Evolutionary conservation across 371 early-diverging fungal genomes (phyloP).

Genomic region (Apophysomyces trapeziformis): DNA sequence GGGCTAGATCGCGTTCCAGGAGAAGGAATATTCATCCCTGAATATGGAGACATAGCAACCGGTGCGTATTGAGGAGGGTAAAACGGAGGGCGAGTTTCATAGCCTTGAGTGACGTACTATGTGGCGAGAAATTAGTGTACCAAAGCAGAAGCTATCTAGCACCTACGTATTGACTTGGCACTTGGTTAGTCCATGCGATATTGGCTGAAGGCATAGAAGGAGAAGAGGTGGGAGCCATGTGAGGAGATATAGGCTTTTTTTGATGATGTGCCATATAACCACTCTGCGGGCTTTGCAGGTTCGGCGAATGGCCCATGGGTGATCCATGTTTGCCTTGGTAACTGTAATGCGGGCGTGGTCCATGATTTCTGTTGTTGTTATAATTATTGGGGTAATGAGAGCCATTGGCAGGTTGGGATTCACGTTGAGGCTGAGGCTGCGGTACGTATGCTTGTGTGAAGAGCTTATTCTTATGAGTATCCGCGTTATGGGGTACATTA

Average conservation of each 20-base stretch:
- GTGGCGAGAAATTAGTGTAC: neutral
- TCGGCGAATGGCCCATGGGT: slow-evolving; percentile 39
- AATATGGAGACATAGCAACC: slow-evolving; percentile 25
- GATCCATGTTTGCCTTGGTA: neutral
- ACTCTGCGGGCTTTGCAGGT: slow-evolving; percentile 33
- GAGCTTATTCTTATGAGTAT: slow-evolving; percentile 18
- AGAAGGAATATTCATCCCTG: neutral
- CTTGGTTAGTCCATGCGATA: slow-evolving; percentile 10
- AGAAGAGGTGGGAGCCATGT: slow-evolving; percentile 35
- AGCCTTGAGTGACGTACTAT: slow-evolving; percentile 38
- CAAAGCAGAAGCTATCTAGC: neutral
- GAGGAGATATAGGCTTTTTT: slow-evolving; percentile 41
- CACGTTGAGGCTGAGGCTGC: neutral
- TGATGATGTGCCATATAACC: slow-evolving; percentile 34
- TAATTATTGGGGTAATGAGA: neutral
- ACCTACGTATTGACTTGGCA: slow-evolving; percentile 33
- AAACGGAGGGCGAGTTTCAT: slow-evolving; percentile 33
- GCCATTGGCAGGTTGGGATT: neutral
- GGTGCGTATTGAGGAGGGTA: slow-evolving; percentile 33
- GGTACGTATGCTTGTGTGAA: slow-evolving; percentile 19
- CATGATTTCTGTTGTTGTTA: slow-evolving; percentile 28
- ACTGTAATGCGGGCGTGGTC: slow-evolving; percentile 2
- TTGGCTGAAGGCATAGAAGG: slow-evolving; percentile 25
- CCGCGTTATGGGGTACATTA: neutral
- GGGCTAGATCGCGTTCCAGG: neutral